phyloP scores from a whole-genome alignment of 1,284 basidiomycete species.

The Xerocomus amazonicus region DNA sequence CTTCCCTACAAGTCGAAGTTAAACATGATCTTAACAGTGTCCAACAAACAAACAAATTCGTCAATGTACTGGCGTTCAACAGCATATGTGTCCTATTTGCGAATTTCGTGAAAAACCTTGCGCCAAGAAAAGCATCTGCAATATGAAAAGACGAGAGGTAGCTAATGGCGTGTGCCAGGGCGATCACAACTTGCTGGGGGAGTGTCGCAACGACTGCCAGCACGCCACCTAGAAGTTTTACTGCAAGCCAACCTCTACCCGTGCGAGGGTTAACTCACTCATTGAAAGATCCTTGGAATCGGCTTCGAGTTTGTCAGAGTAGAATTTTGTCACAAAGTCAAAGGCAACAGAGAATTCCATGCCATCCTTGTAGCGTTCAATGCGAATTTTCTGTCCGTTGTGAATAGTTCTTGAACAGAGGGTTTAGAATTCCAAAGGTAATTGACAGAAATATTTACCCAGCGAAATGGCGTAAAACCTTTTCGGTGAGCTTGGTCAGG shows the following conservation, averaged over 20 bases:
- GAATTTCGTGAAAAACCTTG: slow-evolving; percentile 78
- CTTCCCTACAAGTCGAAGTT: slow-evolving; percentile 52
- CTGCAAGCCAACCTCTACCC: background rate
- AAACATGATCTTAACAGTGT: slow-evolving; percentile 3
- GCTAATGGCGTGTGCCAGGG: slow-evolving; percentile 74
- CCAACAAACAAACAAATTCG: slow-evolving; percentile 59
- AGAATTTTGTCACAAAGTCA: slow-evolving; percentile 68
- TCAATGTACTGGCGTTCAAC: slow-evolving; percentile 83
- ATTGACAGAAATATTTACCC: slow-evolving; percentile 40
- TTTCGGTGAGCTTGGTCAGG: slow-evolving; percentile 73
- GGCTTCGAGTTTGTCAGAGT: slow-evolving; percentile 49
- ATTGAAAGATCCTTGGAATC: slow-evolving; percentile 49
- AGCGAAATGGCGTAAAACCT: slow-evolving; percentile 70
- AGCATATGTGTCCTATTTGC: slow-evolving; percentile 82
- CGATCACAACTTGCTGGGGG: slow-evolving; percentile 69
- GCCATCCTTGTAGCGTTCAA: slow-evolving; percentile 59
- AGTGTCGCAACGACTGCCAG: slow-evolving; percentile 69
- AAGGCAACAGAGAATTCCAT: slow-evolving; percentile 75
- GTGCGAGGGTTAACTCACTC: slow-evolving; percentile 32
- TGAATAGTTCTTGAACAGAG: slow-evolving; percentile 37
- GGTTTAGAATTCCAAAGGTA: slow-evolving; percentile 10
- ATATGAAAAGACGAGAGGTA: slow-evolving; percentile 78
- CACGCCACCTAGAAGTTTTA: slow-evolving; percentile 41
- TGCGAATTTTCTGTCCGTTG: slow-evolving; percentile 49
- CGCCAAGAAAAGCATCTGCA: slow-evolving; percentile 71